A percentile compares a stretch with the other conserved stretches of the same genome.
Conservation (phyloP, 2,329 filamentous ascomycete species). For the Scedosporium apiospermum region DNA sequence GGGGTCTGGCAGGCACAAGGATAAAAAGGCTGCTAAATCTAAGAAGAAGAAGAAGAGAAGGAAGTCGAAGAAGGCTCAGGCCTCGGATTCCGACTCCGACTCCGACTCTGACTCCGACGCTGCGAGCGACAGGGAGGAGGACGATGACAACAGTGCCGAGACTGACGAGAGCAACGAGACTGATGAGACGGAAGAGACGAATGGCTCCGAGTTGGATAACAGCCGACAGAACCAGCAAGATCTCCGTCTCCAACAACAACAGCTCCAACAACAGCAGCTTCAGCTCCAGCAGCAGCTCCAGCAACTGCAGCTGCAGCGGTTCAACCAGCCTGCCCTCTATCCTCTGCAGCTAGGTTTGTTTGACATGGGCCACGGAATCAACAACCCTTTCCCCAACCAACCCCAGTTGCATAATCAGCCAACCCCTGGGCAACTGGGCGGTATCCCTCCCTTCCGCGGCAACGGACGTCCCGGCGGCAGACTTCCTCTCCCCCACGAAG, state of each 20-base stretch:
- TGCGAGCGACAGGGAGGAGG: neutral
- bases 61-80: neutral
- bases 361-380: neutral
- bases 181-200: neutral
- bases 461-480: neutral
- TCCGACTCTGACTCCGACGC: neutral
- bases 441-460: neutral
- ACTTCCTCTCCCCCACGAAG: neutral
- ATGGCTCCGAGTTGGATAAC: neutral
- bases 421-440: neutral
- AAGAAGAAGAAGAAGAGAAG: conserved; percentile 2
- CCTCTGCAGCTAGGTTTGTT: neutral
- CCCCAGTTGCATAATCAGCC: neutral
- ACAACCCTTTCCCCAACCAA: neutral
- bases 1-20: neutral
- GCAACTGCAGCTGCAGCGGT: neutral
- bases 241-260: neutral
- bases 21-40: neutral
- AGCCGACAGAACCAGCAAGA: neutral
- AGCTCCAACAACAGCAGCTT: neutral
- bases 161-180: neutral
- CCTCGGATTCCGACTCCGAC: neutral
- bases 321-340: neutral
- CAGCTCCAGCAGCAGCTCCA: neutral
- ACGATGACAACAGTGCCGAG: neutral